Base-by-base conservation (phyloP, 2,329 filamentous ascomycete species). In the Clarireedia monteithiana region DNA sequence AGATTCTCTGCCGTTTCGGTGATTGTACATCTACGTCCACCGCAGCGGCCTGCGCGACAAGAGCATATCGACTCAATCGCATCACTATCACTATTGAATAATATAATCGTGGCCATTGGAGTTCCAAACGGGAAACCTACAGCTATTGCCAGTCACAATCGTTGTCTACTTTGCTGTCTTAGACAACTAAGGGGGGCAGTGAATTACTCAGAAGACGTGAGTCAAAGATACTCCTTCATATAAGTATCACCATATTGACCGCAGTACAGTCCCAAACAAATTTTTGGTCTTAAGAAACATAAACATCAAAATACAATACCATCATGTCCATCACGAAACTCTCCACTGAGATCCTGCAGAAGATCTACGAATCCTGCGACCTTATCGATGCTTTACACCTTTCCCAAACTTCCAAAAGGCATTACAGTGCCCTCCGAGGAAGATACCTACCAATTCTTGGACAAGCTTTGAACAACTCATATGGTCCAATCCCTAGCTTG, bases 321-420 rank as follows among this genome's bases (percentile, higher is more conserved):
- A 66, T 46, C 20, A 68, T 67, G 65, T 62, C 63, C 34, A 63
- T 66, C 53, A 62, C 56, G 42, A 48, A 57, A 48, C 62, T 68
- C 49, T 66, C 66, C 26, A 67, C 64, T n/a, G 66, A 68, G 60
- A 49, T 68, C 54, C 57, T 68, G 10, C 65, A 67, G 50, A 64
- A 60, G 55, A 67, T 68, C 57, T 66, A 64, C 58, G 64, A 66
- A 54, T 63, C 60, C 42, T 53, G 61, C 12, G 61, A 60, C 36
- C 59, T 68, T 23, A 57, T 62, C 60, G 65, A 66, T 45, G 60
- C 66, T n/a, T 55, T 68, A 6, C 57, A 64, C 55, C 57, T 68
- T 5, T 59, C 66, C 15, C 65, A 66, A 60, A 65, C 64, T 26
- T 66, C 62, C 10, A 62, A 60, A 50, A 59, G 58, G 47, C 62